These are phyloP conservation scores for Trametes pubescens DNA, from an alignment of 1,284 basidiomycete genomes.

Conservation along the genomic window DNA sequence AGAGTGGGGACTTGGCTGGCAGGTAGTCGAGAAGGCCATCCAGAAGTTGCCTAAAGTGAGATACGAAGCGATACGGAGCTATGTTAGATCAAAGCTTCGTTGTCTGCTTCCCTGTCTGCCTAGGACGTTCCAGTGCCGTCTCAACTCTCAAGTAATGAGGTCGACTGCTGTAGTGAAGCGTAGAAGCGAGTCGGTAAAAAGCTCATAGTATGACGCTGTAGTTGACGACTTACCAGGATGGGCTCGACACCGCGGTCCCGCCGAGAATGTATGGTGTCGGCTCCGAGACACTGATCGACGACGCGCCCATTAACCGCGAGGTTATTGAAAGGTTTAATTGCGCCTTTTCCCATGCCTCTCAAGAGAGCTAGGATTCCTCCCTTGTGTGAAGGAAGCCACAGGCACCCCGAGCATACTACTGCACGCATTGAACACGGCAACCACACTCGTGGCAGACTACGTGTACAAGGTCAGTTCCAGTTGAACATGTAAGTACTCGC, in stretches of 20 bases:
- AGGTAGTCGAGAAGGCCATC: conserved; percentile 4
- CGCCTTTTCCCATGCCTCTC: background rate
- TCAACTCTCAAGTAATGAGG: background rate
- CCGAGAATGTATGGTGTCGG: conserved; percentile 2
- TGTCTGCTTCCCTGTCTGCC: background rate
- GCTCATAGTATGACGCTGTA: background rate
- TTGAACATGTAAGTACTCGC: no score
- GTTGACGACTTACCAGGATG: background rate
- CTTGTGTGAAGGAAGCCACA: background rate
- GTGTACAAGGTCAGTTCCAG: no score
- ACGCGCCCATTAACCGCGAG: background rate
- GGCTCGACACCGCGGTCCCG: background rate
- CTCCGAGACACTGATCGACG: conserved; percentile 1
- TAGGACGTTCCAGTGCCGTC: background rate
- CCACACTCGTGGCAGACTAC: no score
- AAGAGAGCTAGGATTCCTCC: no score
- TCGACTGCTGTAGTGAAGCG: background rate
- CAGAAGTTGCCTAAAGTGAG: conserved; percentile 11
- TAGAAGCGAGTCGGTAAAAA: background rate
- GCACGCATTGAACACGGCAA: no score
- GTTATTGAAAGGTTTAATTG: background rate
- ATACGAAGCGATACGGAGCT: conserved; percentile 11
- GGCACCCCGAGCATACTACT: no score
- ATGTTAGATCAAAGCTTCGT: background rate
- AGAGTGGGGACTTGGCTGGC: background rate